Base-by-base conservation (phyloP, 441 rosid species). In the Aquilaria agallochum region DNA sequence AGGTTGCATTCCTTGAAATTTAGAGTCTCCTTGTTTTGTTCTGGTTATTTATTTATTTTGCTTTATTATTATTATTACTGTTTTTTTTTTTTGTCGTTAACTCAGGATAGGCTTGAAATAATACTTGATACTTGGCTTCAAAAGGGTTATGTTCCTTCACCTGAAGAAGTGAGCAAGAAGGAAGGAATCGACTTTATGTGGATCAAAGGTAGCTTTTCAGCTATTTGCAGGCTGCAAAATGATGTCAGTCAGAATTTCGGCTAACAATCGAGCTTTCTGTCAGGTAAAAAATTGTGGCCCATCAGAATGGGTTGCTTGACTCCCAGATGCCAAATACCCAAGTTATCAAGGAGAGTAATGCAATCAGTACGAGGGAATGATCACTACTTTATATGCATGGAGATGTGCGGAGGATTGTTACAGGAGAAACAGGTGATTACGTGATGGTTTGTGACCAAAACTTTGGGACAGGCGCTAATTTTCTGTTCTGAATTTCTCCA, bases 71-170 rank as follows among this genome's bases (percentile, higher is more conserved):
- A 20, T 52, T 53, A 6, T 31, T 60, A 27, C 46, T 31, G 30
- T 59, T 20, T 59, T 55, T 31, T 36, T 50, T 56, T 56, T 50
- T 57, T 59, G 49, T 27, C 50, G 31, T 20, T 47, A 49, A 52
- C 80, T 72, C 87, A 93, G 98, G 84, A 79, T 68, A 88, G 97
- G 79, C 88, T 93, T 67, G 91, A 85, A 80, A 90, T 85, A 12
- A 87, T 93, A 63, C 74, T 90, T 30, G 80, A 85, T 66, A 77
- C 76, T 63, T 93, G 98, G 98, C 85, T 87, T 65, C 77, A 80
- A 47, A 67, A 46, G 0, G 63, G 92, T n/a, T 68, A 54, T 55
- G 84, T 90, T 32, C 96, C 88, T 69, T 78, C 91, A 33, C 97
- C 93, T 44, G 86, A 91, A 14, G 84, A 85, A 76, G 97, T 82